Percentiles rank a stretch among this genome's conserved stretches.
phyloP scores from a whole-genome alignment of 176 grass and related monocot species.

The barley (Hordeum vulgare) region MorexV3_pseudomolecules_assembly NC_058518.1:110351173-110351672 shows the following conservation, averaged over 20 bases:
- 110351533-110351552: too few relatives aligned
- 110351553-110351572: too few relatives aligned
- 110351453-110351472: not conserved
- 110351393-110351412: too few relatives aligned
- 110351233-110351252: not conserved
- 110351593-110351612: too few relatives aligned
- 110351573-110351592: too few relatives aligned
- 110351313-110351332: not conserved
- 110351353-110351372: fast-evolving
- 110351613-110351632: too few relatives aligned
- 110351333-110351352: not conserved
- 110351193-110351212: not conserved
- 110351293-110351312: not conserved
- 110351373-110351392: not conserved
- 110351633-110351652: too few relatives aligned
- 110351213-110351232: not conserved
- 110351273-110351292: not conserved
- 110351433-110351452: not conserved
- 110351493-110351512: too few relatives aligned
- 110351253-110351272: not conserved
- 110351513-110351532: too few relatives aligned
- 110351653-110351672: too few relatives aligned
- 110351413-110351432: not conserved
- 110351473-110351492: too few relatives aligned
- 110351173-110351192: not conserved